Base-by-base conservation (phyloP, 2,329 filamentous ascomycete genomes). In the Cercospora sp. region DNA sequence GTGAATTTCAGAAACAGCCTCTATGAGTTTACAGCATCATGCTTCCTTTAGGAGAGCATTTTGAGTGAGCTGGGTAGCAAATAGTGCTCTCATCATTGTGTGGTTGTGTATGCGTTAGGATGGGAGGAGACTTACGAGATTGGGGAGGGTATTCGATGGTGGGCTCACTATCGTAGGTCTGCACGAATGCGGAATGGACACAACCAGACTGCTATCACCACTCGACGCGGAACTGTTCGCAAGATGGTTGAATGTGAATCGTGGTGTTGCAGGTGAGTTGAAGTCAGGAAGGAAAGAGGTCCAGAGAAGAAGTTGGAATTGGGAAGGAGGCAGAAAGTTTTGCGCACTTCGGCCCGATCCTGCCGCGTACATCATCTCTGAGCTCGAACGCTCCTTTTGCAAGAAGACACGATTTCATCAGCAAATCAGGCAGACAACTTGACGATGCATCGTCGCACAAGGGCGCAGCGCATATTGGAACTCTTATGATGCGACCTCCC, bases 1-100 rank as follows among this genome's bases (percentile, higher is more conserved):
- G 13, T 16, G 5, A 2, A 2, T 32, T 30, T 65, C 62, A 65
- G 62, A 58, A 65, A 65, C 62, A 65, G 62, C 62, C 62, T 65
- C 62, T 65, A 65, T 65, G 62, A 28, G 32, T 65, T 65, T 58
- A 59, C 62, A 65, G 62, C 62, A 65, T 65, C 62, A 65, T 65
- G 53, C 62, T 6, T 8, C 32, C 34, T 55, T 55, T 55, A 30
- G 12, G 24, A 13, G 28, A 28, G 62, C 62, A 65, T 65, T 65
- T 65, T 65, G 62, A 65, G 62, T 65, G 62, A 65, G 62, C 62
- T 65, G 62, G 62, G 62, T 65, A 65, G 62, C 62, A 65, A 59
- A 65, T 65, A 65, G 62, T 65, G 62, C 62, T 65, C 62, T 65
- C 62, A 65, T 65, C 62, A 65, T 65, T 59, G 49, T 63, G 43